These are phyloP conservation scores for Cryoendolithus antarcticus DNA, from an alignment of 2,329 filamentous ascomycete species.

Conservation along the genomic window DNA sequence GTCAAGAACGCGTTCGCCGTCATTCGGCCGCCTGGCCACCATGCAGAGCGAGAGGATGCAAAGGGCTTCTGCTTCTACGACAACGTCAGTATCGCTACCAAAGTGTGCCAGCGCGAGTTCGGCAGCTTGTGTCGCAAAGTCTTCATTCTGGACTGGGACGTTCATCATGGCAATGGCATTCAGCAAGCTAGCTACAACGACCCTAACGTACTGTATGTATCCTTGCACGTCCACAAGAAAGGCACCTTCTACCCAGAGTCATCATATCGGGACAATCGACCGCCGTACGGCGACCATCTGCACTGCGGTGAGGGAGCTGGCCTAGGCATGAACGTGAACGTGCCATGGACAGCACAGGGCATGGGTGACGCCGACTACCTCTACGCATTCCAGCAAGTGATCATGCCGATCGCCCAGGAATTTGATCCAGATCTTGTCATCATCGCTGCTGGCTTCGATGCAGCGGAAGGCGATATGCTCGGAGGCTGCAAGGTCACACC, in stretches of 20 bases:
- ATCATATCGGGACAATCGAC: conserved; percentile 42
- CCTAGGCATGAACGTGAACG: conserved; percentile 53
- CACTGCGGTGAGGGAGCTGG: conserved; percentile 48
- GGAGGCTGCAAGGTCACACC: conserved; percentile 89
- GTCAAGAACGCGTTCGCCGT: conserved; percentile 95
- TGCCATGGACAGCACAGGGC: conserved; percentile 54
- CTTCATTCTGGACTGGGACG: conserved; percentile 82
- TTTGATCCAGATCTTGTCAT: conserved; percentile 93
- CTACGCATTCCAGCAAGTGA: conserved; percentile 85
- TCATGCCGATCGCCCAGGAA: conserved; percentile 91
- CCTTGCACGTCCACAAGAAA: conserved; percentile 77
- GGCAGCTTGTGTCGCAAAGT: conserved; percentile 75
- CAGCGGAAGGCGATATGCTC: conserved; percentile 82
- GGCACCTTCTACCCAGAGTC: conserved; percentile 71
- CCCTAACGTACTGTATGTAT: conserved; percentile 91
- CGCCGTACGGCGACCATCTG: conserved; percentile 45
- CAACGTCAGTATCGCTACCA: conserved; percentile 88
- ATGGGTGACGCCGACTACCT: conserved; percentile 98
- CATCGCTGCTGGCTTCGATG: conserved; percentile 91
- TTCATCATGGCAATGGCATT: conserved; percentile 75
- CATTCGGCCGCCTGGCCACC: conserved; percentile 87
- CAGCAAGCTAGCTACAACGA: conserved; percentile 95
- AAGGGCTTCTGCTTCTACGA: conserved; percentile 98
- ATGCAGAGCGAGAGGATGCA: conserved; percentile 72
- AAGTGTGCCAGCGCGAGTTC: conserved; percentile 70